A percentile compares a stretch with the other conserved stretches of the same genome.
phyloP scores from a whole-genome alignment of 2,329 filamentous ascomycete species.

The Monosporascus sp. region DNA sequence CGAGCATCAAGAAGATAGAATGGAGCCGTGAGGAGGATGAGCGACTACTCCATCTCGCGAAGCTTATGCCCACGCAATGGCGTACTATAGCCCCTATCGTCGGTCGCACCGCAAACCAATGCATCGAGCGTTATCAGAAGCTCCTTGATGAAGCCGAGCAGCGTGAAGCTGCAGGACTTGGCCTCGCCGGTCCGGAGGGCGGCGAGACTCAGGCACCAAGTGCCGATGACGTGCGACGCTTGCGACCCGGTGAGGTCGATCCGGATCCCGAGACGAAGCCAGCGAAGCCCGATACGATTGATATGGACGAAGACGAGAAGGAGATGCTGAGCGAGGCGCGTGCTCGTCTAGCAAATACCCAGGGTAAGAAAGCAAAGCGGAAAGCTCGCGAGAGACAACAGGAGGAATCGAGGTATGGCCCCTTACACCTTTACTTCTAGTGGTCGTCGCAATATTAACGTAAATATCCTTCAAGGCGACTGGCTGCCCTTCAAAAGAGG shows the following conservation, averaged over 20 bases:
- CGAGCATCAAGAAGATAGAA: constrained; percentile 96
- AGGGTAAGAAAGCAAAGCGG: constrained; percentile 97
- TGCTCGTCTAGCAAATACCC: constrained; percentile 92
- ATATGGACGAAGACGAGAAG: constrained; percentile 98
- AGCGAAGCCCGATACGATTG: constrained; percentile 90
- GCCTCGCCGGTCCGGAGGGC: constrained; percentile 77
- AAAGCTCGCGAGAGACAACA: constrained; percentile 94
- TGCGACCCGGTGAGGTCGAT: constrained; percentile 90
- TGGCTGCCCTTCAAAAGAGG: constrained; percentile 89
- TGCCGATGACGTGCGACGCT: constrained; percentile 82
- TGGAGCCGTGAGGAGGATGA: constrained; percentile 99
- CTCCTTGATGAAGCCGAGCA: constrained; percentile 93
- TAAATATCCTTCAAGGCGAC: constrained; percentile 41
- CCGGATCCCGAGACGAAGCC: constrained; percentile 97
- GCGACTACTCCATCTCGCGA: constrained; percentile 91
- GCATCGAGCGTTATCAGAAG: constrained; percentile 93
- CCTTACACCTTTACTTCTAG: background rate
- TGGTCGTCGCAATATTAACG: background rate
- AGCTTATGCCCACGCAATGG: constrained; percentile 99
- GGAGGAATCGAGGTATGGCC: constrained; percentile 64
- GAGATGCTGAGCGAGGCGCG: constrained; percentile 98
- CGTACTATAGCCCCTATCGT: constrained; percentile 96
- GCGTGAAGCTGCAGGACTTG: constrained; percentile 73
- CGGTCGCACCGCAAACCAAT: constrained; percentile 93
- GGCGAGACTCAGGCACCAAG: constrained; percentile 82